phyloP scores from a whole-genome alignment of 441 rosid species.

The Gossypium schwendimanii region DNA sequence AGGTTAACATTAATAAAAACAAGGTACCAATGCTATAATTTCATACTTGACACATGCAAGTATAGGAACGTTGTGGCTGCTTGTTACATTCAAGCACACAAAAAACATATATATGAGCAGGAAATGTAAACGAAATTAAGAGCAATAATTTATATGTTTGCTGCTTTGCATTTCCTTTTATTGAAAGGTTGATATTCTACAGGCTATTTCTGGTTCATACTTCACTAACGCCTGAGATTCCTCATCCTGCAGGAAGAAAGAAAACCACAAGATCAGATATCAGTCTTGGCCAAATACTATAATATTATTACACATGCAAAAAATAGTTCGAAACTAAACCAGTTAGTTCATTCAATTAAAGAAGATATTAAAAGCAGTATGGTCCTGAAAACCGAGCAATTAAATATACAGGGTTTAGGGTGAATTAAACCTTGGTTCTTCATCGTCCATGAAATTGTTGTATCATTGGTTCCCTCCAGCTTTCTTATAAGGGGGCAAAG shows the following conservation, averaged over 20 bases:
- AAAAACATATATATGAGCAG: not conserved
- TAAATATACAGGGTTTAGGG: no score
- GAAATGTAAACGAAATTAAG: not conserved
- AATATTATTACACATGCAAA: not conserved
- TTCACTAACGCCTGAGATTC: constrained; percentile 30
- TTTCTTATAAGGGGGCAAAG: constrained; percentile 48
- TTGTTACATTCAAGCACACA: not conserved
- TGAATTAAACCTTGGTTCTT: constrained; percentile 32
- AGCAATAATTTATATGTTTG: not conserved
- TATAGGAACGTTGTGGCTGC: not conserved
- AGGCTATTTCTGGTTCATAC: not conserved
- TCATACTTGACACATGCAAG: not conserved
- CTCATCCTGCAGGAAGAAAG: constrained; percentile 30
- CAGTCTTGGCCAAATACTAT: not conserved
- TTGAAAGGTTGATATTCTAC: not conserved
- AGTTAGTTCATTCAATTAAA: no score
- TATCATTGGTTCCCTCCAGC: not conserved
- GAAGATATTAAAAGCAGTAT: no score
- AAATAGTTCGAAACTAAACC: not conserved
- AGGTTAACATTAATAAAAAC: not conserved
- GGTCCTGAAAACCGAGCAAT: no score
- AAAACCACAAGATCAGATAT: not conserved
- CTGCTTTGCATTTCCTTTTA: not conserved
- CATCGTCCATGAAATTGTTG: constrained; percentile 27
- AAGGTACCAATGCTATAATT: not conserved